Conservation (phyloP, 164 flowering plant genomes). For the Magnolia officinalis region DNA sequence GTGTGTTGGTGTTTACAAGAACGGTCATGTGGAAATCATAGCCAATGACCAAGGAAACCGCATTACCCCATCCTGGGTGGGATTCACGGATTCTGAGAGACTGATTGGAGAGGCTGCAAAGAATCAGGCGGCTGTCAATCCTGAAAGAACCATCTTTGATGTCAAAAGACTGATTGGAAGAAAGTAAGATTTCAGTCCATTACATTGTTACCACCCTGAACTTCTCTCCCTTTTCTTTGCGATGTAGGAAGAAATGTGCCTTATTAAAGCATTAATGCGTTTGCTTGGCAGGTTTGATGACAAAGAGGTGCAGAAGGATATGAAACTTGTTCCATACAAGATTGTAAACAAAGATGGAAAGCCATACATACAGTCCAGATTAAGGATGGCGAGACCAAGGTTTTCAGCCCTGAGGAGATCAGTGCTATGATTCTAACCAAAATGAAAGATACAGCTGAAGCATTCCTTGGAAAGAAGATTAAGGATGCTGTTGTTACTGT, state of each 20-base stretch:
- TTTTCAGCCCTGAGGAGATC: conserved; percentile 87
- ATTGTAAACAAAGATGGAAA: conserved; percentile 88
- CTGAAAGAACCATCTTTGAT: conserved; percentile 74
- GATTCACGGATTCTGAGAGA: conserved; percentile 72
- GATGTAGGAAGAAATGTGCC: background rate
- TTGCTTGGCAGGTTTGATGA: conserved; percentile 69
- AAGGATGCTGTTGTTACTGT: conserved; percentile 94
- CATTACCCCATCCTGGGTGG: conserved; percentile 89
- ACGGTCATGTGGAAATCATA: conserved; percentile 81
- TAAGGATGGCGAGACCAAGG: conserved; percentile 78
- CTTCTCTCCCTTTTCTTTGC: background rate
- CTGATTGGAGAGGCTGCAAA: conserved; percentile 87
- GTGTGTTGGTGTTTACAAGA: conserved; percentile 88
- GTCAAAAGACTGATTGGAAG: conserved; percentile 85
- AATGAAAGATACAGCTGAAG: conserved; percentile 96
- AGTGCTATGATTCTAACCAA: conserved; percentile 83
- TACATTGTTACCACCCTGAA: background rate
- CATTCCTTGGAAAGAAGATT: conserved; percentile 88
- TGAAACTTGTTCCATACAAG: conserved; percentile 78
- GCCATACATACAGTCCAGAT: conserved; percentile 80
- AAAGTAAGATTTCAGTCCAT: conserved; percentile 36
- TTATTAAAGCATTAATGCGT: background rate
- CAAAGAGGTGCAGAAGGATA: conserved; percentile 82
- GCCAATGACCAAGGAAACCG: conserved; percentile 93
- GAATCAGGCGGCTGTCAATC: conserved; percentile 76